Evolutionary conservation across 2,329 filamentous ascomycete genomes (phyloP).

Genomic region (Lojkania enalia): DNA sequence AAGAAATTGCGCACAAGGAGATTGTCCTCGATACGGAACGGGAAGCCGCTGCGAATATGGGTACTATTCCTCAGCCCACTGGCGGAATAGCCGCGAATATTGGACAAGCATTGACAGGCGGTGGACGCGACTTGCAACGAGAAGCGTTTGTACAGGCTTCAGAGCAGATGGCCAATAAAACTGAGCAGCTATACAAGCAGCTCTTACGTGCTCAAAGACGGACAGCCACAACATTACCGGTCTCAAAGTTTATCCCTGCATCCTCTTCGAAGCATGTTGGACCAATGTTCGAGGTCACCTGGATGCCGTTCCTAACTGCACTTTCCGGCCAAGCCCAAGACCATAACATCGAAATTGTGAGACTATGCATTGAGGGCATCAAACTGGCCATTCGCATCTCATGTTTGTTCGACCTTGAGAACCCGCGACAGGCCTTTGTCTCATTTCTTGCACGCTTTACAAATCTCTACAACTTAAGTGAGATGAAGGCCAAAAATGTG

Average conservation of each 20-base stretch:
- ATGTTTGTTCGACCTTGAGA: constrained; percentile 89
- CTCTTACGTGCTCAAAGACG: constrained; percentile 86
- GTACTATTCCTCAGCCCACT: constrained; percentile 59
- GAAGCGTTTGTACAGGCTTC: constrained; percentile 95
- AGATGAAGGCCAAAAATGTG: constrained; percentile 95
- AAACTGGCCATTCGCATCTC: constrained; percentile 91
- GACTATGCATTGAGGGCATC: constrained; percentile 91
- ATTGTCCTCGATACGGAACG: constrained; percentile 94
- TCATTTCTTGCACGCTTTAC: constrained; percentile 91
- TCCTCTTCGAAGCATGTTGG: constrained; percentile 94
- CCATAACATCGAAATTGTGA: constrained; percentile 90
- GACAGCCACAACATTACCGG: constrained; percentile 70
- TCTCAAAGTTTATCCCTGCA: constrained; percentile 80
- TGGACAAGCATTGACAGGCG: constrained; percentile 87
- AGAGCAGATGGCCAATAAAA: constrained; percentile 84
- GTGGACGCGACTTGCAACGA: constrained; percentile 85
- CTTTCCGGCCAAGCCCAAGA: constrained; percentile 93
- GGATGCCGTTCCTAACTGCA: constrained; percentile 98
- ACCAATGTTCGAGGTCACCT: constrained; percentile 97
- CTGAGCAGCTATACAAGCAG: constrained; percentile 87
- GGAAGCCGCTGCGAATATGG: constrained; percentile 81
- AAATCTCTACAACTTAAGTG: constrained; percentile 91
- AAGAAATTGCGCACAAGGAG: constrained; percentile 88
- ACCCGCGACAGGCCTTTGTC: constrained; percentile 93
- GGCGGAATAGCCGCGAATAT: constrained; percentile 78